A percentile compares a stretch with the other conserved stretches of the same genome.
phyloP scores from a whole-genome alignment of 768 basidiomycete genomes.

The Hericium coralloides region DNA sequence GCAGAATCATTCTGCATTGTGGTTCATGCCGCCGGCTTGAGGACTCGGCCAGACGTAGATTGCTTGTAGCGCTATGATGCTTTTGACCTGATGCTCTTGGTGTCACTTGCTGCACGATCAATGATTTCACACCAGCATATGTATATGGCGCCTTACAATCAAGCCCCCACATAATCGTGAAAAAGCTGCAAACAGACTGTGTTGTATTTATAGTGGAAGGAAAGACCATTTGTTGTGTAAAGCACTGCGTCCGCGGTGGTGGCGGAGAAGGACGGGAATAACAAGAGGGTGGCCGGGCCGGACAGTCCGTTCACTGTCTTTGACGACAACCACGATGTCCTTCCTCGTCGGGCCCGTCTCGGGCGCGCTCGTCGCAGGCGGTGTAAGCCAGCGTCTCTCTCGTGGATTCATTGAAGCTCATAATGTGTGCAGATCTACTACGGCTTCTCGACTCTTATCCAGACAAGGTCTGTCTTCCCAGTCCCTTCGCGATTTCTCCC shows the following conservation, averaged over 20 bases:
- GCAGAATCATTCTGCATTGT: background rate
- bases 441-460: conserved; percentile 59
- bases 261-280: no score
- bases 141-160: no score
- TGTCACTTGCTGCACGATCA: no score
- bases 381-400: conserved; percentile 32
- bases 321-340: conserved; percentile 33
- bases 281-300: conserved; percentile 2
- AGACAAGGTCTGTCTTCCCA: conserved; percentile 35
- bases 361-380: conserved; percentile 59
- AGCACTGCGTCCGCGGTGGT: no score
- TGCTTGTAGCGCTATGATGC: no score
- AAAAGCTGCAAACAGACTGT: no score
- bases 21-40: background rate
- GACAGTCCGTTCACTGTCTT: background rate
- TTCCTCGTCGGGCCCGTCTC: conserved; percentile 59
- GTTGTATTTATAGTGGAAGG: no score
- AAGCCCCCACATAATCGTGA: no score
- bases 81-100: no score
- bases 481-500: background rate
- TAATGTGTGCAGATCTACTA: conserved; percentile 38
- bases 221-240: no score
- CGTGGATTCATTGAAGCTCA: conserved; percentile 14
- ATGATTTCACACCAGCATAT: no score
- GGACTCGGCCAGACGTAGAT: background rate